phyloP scores from a whole-genome alignment of 345 rosid species.

The Dimocarpus longan region DNA sequence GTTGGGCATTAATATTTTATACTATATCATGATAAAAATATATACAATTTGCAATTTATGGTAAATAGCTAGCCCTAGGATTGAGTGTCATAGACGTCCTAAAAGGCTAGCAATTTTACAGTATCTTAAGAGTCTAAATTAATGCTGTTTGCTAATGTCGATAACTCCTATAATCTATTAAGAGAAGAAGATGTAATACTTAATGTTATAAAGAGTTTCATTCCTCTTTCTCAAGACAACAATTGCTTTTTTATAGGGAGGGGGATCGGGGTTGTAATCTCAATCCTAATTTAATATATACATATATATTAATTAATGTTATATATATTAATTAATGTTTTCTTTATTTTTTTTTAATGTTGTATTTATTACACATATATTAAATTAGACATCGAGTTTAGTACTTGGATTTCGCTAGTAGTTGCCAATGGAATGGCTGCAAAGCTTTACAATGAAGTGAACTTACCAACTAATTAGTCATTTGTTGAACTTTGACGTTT shows the following conservation, averaged over 20 bases:
- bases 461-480: too few species aligned
- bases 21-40: neutral
- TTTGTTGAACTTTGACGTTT: neutral
- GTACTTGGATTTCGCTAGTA: neutral
- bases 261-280: neutral
- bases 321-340: too few species aligned
- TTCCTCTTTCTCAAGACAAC: neutral
- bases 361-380: too few species aligned
- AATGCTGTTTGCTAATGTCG: too few species aligned
- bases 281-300: neutral
- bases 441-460: neutral
- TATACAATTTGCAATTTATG: neutral
- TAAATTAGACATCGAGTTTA: too few species aligned
- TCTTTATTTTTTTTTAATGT: too few species aligned
- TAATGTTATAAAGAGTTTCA: too few species aligned
- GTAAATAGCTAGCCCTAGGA: constrained; percentile 15
- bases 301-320: too few species aligned
- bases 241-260: neutral
- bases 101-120: too few species aligned
- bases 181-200: too few species aligned
- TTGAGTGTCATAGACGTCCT: constrained; percentile 9
- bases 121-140: too few species aligned
- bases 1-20: neutral
- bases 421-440: neutral
- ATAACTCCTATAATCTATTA: neutral